Base-by-base conservation (phyloP, 345 rosid genomes). In the Populus davidiana region DNA sequence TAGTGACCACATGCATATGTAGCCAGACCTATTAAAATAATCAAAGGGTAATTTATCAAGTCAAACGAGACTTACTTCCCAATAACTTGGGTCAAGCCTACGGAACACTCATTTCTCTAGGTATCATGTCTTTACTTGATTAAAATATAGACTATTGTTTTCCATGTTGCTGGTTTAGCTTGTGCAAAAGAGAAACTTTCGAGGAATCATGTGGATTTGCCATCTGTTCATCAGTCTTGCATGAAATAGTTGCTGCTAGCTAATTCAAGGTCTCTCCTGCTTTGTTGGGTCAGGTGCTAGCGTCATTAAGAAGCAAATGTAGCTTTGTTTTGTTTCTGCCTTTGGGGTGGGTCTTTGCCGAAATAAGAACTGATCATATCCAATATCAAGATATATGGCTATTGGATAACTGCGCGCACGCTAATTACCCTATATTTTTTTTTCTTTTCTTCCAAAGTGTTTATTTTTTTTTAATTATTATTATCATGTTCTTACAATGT, bases 61-160 rank as follows among this genome's bases (percentile, higher is more conserved):
- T 71, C 64, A 70, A 70, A n/a, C 8, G 54, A 20, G 8, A 61
- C 35, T 29, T 31, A 17, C 31, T 75, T n/a, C 66, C 69, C 80
- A 44, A 36, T 63, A 62, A 14, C 74, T n/a, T 61, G 41, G 74
- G 69, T 56, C 67, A 68, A 38, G 18, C 56, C 44, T 59, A 62
- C 2, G 3, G 25, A 71, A 5, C 23, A 47, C 33, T 66, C 21
- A 8, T 75, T 41, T 63, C 41, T 43, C 44, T 31, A 33, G 44
- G 17, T 75, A 21, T 75, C 21, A 63, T 44, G 11, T 33, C 25
- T 27, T 35, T 73, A 1, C 23, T n/a, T 56, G 2, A 54, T 54
- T 54, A 21, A 54, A 54, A 54, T 33, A 54, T 54, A 10, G 62
- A 0, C 20, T 52, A n/a, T 52, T 23, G 8, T 20, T 52, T 7